Percentiles rank a stretch among this genome's conserved stretches.
Evolutionary conservation across 1,284 basidiomycete genomes (phyloP).

Genomic region (Leccinum colubrinum): DNA sequence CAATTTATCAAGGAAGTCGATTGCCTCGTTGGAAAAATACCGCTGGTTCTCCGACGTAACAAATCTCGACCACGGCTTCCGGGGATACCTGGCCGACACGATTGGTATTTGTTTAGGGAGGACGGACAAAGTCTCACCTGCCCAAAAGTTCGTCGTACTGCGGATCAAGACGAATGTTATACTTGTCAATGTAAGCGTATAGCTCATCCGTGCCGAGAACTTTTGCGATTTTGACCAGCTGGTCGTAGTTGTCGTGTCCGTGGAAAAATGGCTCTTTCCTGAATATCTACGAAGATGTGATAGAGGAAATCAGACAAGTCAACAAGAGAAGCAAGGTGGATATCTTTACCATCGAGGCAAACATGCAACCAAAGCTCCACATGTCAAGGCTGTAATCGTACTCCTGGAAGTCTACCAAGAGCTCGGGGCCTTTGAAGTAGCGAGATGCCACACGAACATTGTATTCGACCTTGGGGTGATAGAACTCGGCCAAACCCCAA

Average conservation of each 20-base stretch:
- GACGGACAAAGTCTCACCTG: slow-evolving; percentile 41
- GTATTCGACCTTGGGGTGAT: slow-evolving; percentile 97
- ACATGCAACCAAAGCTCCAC: slow-evolving; percentile 99
- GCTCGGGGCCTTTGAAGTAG: slow-evolving; percentile 98
- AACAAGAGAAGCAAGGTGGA: background rate
- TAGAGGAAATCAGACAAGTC: slow-evolving; percentile 6
- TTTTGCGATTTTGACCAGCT: slow-evolving; percentile 97
- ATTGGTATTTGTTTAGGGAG: slow-evolving; percentile 3
- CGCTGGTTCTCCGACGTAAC: slow-evolving; percentile 95
- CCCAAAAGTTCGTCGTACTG: slow-evolving; percentile 91
- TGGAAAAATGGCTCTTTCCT: slow-evolving; percentile 99
- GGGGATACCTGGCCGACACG: slow-evolving; percentile 63
- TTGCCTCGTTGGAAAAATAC: slow-evolving; percentile 97
- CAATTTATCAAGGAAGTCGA: slow-evolving; percentile 95
- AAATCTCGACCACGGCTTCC: slow-evolving; percentile 93
- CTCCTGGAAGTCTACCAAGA: slow-evolving; percentile 97
- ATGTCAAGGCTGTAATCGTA: slow-evolving; percentile 97
- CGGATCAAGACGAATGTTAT: slow-evolving; percentile 89
- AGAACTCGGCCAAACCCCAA: slow-evolving; percentile 99
- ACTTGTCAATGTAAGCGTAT: slow-evolving; percentile 89
- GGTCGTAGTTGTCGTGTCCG: slow-evolving; percentile 98
- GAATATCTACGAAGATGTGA: slow-evolving; percentile 73
- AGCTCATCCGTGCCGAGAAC: slow-evolving; percentile 96
- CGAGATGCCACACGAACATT: slow-evolving; percentile 97
- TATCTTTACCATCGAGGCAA: slow-evolving; percentile 87